Conservation (phyloP, 164 flowering plant species). For the Stephania yunnanensis region DNA sequence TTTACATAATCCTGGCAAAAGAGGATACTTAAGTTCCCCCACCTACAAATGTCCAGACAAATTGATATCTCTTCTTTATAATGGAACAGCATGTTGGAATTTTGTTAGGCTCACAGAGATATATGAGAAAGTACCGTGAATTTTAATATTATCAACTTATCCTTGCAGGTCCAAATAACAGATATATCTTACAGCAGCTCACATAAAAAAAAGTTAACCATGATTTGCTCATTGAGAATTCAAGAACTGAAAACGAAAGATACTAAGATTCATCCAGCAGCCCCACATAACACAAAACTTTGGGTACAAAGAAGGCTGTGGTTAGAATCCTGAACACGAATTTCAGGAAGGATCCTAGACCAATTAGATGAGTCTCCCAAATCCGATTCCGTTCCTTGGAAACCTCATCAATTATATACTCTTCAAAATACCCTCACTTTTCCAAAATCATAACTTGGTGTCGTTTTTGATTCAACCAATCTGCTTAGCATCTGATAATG, state of each 20-base stretch:
- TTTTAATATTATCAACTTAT: too few species aligned
- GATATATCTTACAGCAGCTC: background rate
- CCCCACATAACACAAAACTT: too few species aligned
- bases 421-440: background rate
- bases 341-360: background rate
- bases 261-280: background rate
- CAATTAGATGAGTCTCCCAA: background rate
- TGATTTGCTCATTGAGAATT: background rate
- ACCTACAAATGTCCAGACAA: too few species aligned
- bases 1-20: conserved; percentile 71
- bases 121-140: background rate
- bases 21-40: background rate
- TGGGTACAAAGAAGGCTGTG: too few species aligned
- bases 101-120: background rate
- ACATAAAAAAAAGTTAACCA: background rate
- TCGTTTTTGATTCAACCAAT: background rate
- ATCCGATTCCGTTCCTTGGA: background rate
- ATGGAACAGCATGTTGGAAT: too few species aligned
- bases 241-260: background rate
- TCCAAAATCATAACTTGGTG: background rate
- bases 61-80: too few species aligned
- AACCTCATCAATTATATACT: background rate
- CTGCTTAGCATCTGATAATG: background rate
- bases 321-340: background rate
- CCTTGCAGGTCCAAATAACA: background rate